These are phyloP conservation scores for Lasiosphaeriaceae sp. DNA, from an alignment of 495 filamentous ascomycete species.

Conservation along the genomic window DNA sequence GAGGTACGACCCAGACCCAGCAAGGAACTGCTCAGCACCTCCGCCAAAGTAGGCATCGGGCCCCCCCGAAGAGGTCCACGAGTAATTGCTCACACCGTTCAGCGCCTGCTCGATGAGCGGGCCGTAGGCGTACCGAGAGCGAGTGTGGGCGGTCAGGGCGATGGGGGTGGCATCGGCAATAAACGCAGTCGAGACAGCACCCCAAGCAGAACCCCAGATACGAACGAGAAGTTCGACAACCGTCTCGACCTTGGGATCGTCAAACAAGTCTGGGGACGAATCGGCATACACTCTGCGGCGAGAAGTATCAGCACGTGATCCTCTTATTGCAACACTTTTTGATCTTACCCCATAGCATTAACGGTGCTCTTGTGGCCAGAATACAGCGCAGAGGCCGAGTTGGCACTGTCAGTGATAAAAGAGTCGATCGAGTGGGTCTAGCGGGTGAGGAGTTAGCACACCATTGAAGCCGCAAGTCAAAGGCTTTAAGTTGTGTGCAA, in stretches of 20 bases:
- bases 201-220: conserved; percentile 49
- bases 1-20: conserved; percentile 48
- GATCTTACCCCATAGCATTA: conserved; percentile 58
- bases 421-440: conserved; percentile 65
- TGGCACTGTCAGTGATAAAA: conserved; percentile 76
- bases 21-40: conserved; percentile 68
- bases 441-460: neutral
- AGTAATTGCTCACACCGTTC: conserved; percentile 58
- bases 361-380: conserved; percentile 70
- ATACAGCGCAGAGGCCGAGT: conserved; percentile 70
- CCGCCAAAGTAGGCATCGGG: conserved; percentile 71
- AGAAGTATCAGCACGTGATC: neutral
- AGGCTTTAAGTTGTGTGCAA: neutral
- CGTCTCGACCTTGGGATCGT: conserved; percentile 77
- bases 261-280: conserved; percentile 58
- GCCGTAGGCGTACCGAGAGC: conserved; percentile 57
- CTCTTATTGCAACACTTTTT: neutral
- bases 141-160: conserved; percentile 62
- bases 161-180: conserved; percentile 72
- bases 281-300: conserved; percentile 60
- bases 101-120: conserved; percentile 59
- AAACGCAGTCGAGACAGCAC: conserved; percentile 61
- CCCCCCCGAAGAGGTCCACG: conserved; percentile 62
- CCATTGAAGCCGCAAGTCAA: too few species aligned
- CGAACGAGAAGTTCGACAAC: conserved; percentile 68